These are phyloP conservation scores for Cytospora piceae DNA, from an alignment of 2,329 filamentous ascomycete genomes.

Conservation along the genomic window DNA sequence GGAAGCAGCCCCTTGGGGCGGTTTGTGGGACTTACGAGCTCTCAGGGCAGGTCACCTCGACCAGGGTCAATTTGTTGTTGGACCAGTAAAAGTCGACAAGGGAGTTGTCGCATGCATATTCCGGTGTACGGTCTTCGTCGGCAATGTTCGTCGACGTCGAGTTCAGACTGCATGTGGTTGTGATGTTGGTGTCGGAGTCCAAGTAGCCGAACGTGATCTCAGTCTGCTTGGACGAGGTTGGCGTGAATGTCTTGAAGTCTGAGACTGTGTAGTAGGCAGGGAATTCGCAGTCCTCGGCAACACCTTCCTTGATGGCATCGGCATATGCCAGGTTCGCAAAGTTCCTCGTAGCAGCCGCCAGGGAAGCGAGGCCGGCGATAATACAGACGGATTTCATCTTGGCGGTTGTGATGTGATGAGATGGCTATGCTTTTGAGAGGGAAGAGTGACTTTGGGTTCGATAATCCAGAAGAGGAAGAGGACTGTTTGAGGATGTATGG, in stretches of 20 bases:
- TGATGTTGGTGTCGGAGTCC: slow-evolving; percentile 45
- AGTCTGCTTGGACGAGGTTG: slow-evolving; percentile 40
- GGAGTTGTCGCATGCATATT: slow-evolving; percentile 49
- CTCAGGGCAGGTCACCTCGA: slow-evolving; percentile 48
- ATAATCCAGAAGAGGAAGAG: slow-evolving; percentile 1
- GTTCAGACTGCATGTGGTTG: slow-evolving; percentile 50
- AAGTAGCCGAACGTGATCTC: slow-evolving; percentile 46
- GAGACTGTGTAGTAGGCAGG: slow-evolving; percentile 46
- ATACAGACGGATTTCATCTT: slow-evolving; percentile 20
- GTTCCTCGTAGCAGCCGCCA: slow-evolving; percentile 25
- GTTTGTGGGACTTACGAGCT: slow-evolving; percentile 9
- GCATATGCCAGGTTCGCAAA: slow-evolving; percentile 11
- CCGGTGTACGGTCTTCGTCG: slow-evolving; percentile 38
- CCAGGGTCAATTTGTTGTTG: slow-evolving; percentile 43
- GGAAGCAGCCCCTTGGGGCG: no score
- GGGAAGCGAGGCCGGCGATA: slow-evolving; percentile 21
- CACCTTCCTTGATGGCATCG: slow-evolving; percentile 14
- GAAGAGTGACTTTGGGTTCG: not conserved
- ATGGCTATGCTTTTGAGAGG: not conserved
- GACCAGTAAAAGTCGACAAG: slow-evolving; percentile 50
- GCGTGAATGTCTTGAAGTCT: slow-evolving; percentile 40
- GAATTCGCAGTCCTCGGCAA: slow-evolving; percentile 39
- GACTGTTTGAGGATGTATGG: not conserved
- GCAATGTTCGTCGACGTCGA: slow-evolving; percentile 44
- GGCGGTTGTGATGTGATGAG: not conserved